Evolutionary conservation across 345 rosid species (phyloP).

Genomic region (Brassica carinata): DNA sequence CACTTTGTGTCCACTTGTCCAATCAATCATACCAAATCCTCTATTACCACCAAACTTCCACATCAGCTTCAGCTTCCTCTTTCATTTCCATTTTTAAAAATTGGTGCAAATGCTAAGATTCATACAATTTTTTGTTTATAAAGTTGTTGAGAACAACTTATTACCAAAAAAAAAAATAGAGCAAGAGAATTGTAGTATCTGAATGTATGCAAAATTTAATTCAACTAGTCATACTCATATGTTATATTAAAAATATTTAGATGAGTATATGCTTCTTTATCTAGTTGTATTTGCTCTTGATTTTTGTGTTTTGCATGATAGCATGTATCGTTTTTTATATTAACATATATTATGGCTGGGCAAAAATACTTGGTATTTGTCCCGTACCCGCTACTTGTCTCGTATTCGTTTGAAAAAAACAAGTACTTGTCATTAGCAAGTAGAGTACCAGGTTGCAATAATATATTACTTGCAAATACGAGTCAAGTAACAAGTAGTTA

Average conservation of each 20-base stretch:
- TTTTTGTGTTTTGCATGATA: neutral
- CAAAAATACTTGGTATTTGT: too few species aligned
- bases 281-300: neutral
- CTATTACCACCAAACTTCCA: slow-evolving; percentile 33
- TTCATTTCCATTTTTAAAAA: neutral
- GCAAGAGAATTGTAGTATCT: neutral
- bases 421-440: too few species aligned
- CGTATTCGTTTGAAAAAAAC: too few species aligned
- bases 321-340: neutral
- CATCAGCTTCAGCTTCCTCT: slow-evolving; percentile 15
- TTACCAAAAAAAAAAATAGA: too few species aligned
- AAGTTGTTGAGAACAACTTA: too few species aligned
- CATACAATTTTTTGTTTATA: too few species aligned
- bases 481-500: too few species aligned
- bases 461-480: too few species aligned
- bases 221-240: neutral
- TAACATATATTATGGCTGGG: too few species aligned
- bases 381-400: too few species aligned
- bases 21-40: slow-evolving; percentile 36
- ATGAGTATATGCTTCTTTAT: neutral
- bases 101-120: too few species aligned
- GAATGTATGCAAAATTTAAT: neutral
- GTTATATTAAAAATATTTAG: neutral
- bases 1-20: slow-evolving; percentile 38
- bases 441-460: too few species aligned